Conservation (phyloP, 208 protist species). For the Acanthamoeba sp. region DNA sequence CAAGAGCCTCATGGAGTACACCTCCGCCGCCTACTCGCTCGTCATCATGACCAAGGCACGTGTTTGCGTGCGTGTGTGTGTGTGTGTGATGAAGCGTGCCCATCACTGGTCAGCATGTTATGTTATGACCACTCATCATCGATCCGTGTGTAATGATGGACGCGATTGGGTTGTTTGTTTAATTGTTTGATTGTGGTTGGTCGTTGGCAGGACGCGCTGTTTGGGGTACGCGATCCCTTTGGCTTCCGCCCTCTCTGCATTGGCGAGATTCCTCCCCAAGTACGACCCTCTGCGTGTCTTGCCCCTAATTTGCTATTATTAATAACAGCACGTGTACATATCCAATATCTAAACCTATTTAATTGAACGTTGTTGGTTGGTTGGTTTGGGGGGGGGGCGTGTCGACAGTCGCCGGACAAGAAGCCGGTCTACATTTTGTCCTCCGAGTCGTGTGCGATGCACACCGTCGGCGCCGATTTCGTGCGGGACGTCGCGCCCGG, state of each 20-base stretch:
- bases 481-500: conserved; percentile 84
- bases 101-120: no score
- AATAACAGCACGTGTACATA: no score
- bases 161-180: no score
- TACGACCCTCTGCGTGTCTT: background rate
- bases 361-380: no score
- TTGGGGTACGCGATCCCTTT: conserved; percentile 76
- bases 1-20: conserved; percentile 75
- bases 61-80: no score
- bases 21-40: conserved; percentile 39
- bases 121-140: no score
- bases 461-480: conserved; percentile 81
- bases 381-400: no score
- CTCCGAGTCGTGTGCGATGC: conserved; percentile 86
- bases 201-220: conserved; percentile 59
- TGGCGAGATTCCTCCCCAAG: conserved; percentile 35
- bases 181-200: no score
- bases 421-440: conserved; percentile 80
- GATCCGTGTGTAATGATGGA: no score
- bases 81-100: no score
- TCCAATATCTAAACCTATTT: no score
- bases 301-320: background rate
- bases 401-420: background rate
- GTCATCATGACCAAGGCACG: conserved; percentile 67
- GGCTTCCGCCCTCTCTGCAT: conserved; percentile 81